phyloP scores from a whole-genome alignment of 1,284 basidiomycete species.

The Ustilago trichophora region DNA sequence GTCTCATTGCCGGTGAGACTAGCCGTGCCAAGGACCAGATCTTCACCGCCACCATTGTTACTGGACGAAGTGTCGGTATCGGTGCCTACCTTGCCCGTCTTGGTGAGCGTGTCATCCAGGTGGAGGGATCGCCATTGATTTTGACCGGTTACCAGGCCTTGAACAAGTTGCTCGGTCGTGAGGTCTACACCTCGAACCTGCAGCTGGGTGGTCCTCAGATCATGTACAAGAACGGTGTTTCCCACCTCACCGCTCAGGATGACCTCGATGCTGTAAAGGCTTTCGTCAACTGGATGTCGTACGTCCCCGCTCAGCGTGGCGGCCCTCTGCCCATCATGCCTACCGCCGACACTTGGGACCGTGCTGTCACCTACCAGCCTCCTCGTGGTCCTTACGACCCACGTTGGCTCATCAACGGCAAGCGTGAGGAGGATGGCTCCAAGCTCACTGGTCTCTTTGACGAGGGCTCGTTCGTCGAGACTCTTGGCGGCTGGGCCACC shows the following conservation, averaged over 20 bases:
- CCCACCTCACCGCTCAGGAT: conserved; percentile 91
- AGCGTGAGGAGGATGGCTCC: conserved; percentile 78
- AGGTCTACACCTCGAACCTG: conserved; percentile 98
- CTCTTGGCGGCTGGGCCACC: conserved; percentile 71
- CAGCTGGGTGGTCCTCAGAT: conserved; percentile 94
- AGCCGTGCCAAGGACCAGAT: conserved; percentile 98
- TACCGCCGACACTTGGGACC: conserved; percentile 77
- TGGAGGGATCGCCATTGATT: conserved; percentile 99
- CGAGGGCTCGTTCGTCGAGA: conserved; percentile 94
- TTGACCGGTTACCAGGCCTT: conserved; percentile 95
- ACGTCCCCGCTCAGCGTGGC: conserved; percentile 72
- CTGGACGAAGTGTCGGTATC: conserved; percentile 97
- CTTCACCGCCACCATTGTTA: conserved; percentile 98
- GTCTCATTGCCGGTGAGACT: conserved; percentile 98
- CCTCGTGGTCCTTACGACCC: conserved; percentile 97
- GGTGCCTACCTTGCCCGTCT: conserved; percentile 98
- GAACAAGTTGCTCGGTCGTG: conserved; percentile 98
- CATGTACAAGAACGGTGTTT: conserved; percentile 77
- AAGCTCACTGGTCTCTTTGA: conserved; percentile 85
- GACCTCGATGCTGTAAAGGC: conserved; percentile 73
- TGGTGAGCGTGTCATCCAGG: conserved; percentile 96
- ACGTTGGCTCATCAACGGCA: conserved; percentile 95
- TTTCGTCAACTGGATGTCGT: conserved; percentile 88
- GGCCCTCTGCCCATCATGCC: conserved; percentile 51
- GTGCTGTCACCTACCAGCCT: conserved; percentile 86